Percentiles rank a stretch among this genome's conserved stretches.
Conservation (phyloP, 2,329 filamentous ascomycete species). For the Ceratocystis albifundus region DNA sequence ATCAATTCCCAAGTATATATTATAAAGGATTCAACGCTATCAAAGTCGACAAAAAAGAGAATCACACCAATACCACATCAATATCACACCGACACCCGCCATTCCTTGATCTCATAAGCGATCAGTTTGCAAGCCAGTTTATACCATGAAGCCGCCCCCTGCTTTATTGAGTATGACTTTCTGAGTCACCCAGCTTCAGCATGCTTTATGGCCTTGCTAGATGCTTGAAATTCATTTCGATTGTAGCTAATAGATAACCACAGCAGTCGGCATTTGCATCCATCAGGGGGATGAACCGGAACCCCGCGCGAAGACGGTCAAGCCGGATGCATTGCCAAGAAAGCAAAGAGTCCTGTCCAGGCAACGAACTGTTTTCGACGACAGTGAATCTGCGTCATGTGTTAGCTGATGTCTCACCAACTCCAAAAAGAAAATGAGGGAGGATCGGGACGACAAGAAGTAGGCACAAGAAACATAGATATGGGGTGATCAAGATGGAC, state of each 20-base stretch:
- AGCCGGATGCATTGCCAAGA: slow-evolving; percentile 50
- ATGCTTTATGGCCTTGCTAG: background rate
- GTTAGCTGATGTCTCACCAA: background rate
- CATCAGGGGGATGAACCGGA: slow-evolving; percentile 43
- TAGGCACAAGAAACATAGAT: background rate
- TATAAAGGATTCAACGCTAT: background rate
- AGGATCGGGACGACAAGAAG: too few relatives aligned
- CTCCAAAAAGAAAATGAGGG: too few relatives aligned
- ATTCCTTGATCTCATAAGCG: background rate
- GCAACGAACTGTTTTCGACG: slow-evolving; percentile 36
- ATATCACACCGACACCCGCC: background rate
- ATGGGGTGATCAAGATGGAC: background rate
- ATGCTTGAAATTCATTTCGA: slow-evolving; percentile 37
- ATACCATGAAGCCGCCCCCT: background rate
- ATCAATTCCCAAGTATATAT: background rate
- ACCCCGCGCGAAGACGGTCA: slow-evolving; percentile 44
- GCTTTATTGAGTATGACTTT: background rate
- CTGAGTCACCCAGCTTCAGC: background rate
- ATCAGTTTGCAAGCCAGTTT: background rate
- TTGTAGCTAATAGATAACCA: slow-evolving; percentile 41
- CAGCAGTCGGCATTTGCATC: slow-evolving; percentile 37
- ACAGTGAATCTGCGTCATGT: slow-evolving; percentile 39
- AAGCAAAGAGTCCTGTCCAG: slow-evolving; percentile 32
- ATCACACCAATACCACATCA: background rate
- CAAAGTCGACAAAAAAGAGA: background rate